phyloP scores from a whole-genome alignment of 1,284 basidiomycete genomes.

The Moesziomyces globuligerus region DNA sequence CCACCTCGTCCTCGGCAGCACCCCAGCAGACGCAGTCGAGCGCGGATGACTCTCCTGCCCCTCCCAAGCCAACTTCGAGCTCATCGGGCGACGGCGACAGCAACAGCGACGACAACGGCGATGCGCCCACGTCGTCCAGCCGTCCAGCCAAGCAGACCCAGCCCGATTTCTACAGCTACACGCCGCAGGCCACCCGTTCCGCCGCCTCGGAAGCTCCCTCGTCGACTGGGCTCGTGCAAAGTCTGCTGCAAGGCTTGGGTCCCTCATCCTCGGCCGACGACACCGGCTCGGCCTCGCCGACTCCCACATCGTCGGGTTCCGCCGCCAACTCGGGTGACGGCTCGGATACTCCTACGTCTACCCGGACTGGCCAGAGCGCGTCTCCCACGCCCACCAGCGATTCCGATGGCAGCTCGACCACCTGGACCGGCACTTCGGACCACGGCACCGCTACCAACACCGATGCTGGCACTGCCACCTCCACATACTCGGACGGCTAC shows the following conservation, averaged over 20 bases:
- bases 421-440: slow-evolving; percentile 1
- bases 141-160: slow-evolving; percentile 10
- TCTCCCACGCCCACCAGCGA: not conserved
- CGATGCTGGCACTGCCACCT: slow-evolving; percentile 6
- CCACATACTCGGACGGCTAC: slow-evolving; percentile 1
- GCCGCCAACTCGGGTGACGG: not conserved
- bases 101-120: not conserved
- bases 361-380: not conserved
- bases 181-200: slow-evolving; percentile 9
- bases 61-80: not conserved
- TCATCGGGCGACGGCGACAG: slow-evolving; percentile 3
- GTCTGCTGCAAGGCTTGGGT: not conserved
- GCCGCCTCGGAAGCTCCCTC: not conserved
- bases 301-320: not conserved
- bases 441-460: slow-evolving; percentile 1
- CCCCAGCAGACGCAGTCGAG: slow-evolving; percentile 6
- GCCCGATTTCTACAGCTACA: slow-evolving; percentile 29
- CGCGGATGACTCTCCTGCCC: not conserved
- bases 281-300: not conserved
- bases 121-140: slow-evolving; percentile 14
- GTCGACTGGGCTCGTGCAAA: slow-evolving; percentile 4
- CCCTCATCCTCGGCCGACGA: slow-evolving; percentile 7
- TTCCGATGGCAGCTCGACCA: not conserved
- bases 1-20: slow-evolving; percentile 9
- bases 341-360: not conserved